Conservation (phyloP, 2,329 filamentous ascomycete genomes). For the Verticillium dahliae region DNA sequence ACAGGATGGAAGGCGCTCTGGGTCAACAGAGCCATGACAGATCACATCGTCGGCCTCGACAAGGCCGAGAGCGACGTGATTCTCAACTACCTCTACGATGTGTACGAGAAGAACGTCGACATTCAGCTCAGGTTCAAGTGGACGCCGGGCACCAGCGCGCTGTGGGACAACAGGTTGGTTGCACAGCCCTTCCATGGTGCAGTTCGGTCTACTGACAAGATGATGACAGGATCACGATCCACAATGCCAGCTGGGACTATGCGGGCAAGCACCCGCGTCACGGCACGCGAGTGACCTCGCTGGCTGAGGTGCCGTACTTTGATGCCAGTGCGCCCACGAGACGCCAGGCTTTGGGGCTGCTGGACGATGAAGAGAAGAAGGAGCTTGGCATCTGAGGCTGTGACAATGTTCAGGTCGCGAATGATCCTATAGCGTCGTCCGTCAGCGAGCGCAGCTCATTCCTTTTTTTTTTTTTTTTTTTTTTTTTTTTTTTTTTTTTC, state of each 20-base stretch:
- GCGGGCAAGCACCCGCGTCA: conserved; percentile 60
- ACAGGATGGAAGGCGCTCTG: conserved; percentile 70
- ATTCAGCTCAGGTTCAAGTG: conserved; percentile 68
- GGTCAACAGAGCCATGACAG: conserved; percentile 66
- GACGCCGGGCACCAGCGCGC: conserved; percentile 58
- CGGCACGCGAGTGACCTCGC: conserved; percentile 62
- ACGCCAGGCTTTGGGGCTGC: conserved; percentile 58
- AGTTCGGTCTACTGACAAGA: not conserved
- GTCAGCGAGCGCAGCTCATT: no score
- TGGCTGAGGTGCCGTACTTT: conserved; percentile 68
- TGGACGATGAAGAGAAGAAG: conserved; percentile 46
- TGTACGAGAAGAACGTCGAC: conserved; percentile 64
- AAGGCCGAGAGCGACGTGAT: conserved; percentile 63
- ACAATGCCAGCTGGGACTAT: conserved; percentile 71
- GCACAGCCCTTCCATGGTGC: not conserved
- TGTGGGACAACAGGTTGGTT: conserved; percentile 63
- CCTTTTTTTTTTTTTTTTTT: no score
- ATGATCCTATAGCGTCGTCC: no score
- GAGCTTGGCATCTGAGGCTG: conserved; percentile 13
- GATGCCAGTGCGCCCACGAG: conserved; percentile 58
- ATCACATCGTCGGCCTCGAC: conserved; percentile 62
- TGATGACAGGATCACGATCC: conserved; percentile 55
- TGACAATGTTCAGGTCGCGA: no score
- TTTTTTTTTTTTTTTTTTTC: no score
- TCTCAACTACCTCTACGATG: conserved; percentile 59